A percentile compares a stretch with the other conserved stretches of the same genome.
Conservation (phyloP, 139 green algal genomes). For the Chlamydomonas urium region DNA sequence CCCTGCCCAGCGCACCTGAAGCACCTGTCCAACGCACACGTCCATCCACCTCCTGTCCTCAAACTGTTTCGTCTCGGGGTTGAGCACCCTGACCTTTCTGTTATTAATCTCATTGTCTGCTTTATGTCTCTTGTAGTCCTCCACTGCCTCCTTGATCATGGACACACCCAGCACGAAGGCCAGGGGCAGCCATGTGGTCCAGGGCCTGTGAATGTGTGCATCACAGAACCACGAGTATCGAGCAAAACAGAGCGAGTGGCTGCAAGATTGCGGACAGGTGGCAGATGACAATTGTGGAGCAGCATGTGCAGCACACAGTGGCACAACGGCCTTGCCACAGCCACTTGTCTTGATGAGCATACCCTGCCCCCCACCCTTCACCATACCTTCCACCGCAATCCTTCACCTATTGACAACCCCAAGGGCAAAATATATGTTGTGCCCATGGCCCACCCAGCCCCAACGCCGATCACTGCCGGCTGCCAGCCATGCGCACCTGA, state of each 20-base stretch:
- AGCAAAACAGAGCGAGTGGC: background rate
- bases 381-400: too few relatives aligned
- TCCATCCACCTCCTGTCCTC: constrained; percentile 46
- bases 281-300: too few relatives aligned
- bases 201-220: too few relatives aligned
- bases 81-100: constrained; percentile 50
- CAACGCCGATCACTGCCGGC: too few relatives aligned
- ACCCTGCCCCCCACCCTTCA: too few relatives aligned
- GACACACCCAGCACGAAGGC: constrained; percentile 71
- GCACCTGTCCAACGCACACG: constrained; percentile 60
- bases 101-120: constrained; percentile 73
- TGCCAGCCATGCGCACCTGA: constrained; percentile 34
- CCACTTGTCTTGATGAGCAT: too few relatives aligned
- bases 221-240: too few relatives aligned
- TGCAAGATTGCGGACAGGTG: too few relatives aligned
- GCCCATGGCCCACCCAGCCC: too few relatives aligned
- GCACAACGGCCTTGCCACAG: background rate
- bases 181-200: constrained; percentile 53
- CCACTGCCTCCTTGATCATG: constrained; percentile 70
- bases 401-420: too few relatives aligned
- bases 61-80: constrained; percentile 21
- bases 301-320: background rate
- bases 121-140: constrained; percentile 74
- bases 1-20: constrained; percentile 59
- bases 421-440: too few relatives aligned